Evolutionary conservation across 139 green algal genomes (phyloP), one percentile per base, ranked within the genome.

Genomic region (Tetradesmus obliquus): DNA sequence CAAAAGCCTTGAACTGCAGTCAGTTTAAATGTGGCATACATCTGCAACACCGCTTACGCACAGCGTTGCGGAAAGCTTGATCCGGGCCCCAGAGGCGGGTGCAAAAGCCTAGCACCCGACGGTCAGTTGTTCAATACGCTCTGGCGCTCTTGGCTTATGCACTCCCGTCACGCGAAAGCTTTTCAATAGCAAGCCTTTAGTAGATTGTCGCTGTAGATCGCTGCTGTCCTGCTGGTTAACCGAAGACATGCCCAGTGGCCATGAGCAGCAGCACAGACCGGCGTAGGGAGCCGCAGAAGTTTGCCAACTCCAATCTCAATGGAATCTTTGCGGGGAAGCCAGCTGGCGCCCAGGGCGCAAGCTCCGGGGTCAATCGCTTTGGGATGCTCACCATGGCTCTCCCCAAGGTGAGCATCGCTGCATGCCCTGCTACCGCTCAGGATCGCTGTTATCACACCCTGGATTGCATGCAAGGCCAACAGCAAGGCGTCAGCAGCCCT

Each of bases 241-340:
- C 66, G 66, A 76, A 76, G 66, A 76, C 15, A 76, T 76, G 66
- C 66, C 66, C 66, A 76, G 66, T 76, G 66, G 66, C 76, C n/a
- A 82, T 82, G 76, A 88, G 24, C n/a, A 79, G 54, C 58, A 80
- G 58, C 22, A 88, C 82, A 55, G 55, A 88, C 84, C 84, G 24
- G 69, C 84, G 84, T 60, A 88, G 84, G 58, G 58, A 88, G 84
- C 53, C 84, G 54, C 82, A 87, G 82, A 95, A 96, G 79, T 96
- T 92, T 89, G 93, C 93, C 3, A 96, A 96, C 88, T 82, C 72
- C 80, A 96, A 96, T 82, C 93, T 96, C 13, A 96, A 96, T 91
- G 90, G 85, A 15, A 82, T 94, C 3, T 94, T 96, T 62, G 82
- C 88, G 17, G 92, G 88, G 55, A 88, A 86, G 20, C 88, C 72